Evolutionary conservation across 1,139 yeast species (phyloP).

Genomic region (Torulaspora pretoriensis): DNA sequence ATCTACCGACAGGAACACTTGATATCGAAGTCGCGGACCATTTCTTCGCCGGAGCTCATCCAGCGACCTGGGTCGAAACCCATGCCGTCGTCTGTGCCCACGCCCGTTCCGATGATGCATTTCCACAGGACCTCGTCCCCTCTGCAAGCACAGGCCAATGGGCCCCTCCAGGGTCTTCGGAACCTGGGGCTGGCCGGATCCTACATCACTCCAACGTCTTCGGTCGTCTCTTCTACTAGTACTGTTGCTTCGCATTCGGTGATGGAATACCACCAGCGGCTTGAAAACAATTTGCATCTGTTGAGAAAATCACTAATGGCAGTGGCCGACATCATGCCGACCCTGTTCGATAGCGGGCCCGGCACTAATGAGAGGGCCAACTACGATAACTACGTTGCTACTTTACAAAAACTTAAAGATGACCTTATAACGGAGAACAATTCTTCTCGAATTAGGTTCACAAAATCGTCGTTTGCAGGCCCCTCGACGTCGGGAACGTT

Average conservation of each 20-base stretch:
- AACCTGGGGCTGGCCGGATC: neutral
- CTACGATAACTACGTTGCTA: slow-evolving; percentile 3
- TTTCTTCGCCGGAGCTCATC: slow-evolving; percentile 14
- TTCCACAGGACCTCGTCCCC: slow-evolving; percentile 3
- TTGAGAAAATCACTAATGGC: slow-evolving; percentile 9
- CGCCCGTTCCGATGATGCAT: slow-evolving; percentile 3
- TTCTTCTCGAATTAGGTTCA: neutral
- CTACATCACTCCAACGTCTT: slow-evolving; percentile 11
- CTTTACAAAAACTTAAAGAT: slow-evolving; percentile 6
- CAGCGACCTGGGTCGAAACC: slow-evolving; percentile 3
- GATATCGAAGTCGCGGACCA: slow-evolving; percentile 12
- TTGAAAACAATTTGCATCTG: slow-evolving; percentile 8
- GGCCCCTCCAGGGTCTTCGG: neutral
- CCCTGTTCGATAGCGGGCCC: slow-evolving; percentile 3
- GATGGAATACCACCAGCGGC: slow-evolving; percentile 5
- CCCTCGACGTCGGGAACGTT: slow-evolving; percentile 1
- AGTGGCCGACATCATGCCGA: slow-evolving; percentile 12
- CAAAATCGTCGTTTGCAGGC: slow-evolving; percentile 7
- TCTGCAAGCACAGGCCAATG: slow-evolving; percentile 1
- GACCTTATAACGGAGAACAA: slow-evolving; percentile 9
- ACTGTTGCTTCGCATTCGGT: slow-evolving; percentile 1
- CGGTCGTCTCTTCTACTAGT: slow-evolving; percentile 11
- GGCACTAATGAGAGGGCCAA: neutral
- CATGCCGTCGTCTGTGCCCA: neutral
- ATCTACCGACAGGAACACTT: slow-evolving; percentile 12